A percentile compares a stretch with the other conserved stretches of the same genome.
Evolutionary conservation across 495 filamentous ascomycete species (phyloP).

Genomic region (Aspergillus coremiiformis): DNA sequence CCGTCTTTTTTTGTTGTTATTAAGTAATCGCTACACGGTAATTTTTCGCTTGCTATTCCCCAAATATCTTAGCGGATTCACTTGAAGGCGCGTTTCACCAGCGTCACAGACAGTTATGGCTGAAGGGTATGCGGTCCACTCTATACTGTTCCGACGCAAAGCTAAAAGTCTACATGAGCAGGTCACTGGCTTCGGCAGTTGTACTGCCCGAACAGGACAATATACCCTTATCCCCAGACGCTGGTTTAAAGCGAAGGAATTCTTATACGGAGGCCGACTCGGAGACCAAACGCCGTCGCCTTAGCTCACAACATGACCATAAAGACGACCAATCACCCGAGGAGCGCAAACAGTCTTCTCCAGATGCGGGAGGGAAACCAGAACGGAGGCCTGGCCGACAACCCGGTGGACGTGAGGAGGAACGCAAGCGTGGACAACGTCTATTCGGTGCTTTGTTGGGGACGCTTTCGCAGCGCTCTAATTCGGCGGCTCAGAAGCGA

Average conservation of each 20-base stretch:
- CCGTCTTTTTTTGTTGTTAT: not conserved
- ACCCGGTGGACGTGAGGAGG: slow-evolving; percentile 48
- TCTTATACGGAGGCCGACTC: slow-evolving; percentile 46
- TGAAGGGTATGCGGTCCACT: slow-evolving; percentile 22
- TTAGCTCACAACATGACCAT: slow-evolving; percentile 26
- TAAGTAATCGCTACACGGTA: not conserved
- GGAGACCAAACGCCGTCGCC: slow-evolving; percentile 49
- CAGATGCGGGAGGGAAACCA: slow-evolving; percentile 24
- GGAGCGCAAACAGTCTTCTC: slow-evolving; percentile 9
- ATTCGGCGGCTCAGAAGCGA: slow-evolving; percentile 60
- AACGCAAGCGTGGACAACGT: slow-evolving; percentile 79
- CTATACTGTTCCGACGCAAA: not conserved
- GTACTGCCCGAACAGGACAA: slow-evolving; percentile 48
- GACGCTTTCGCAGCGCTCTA: slow-evolving; percentile 75
- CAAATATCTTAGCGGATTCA: not conserved
- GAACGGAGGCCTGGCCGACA: slow-evolving; percentile 42
- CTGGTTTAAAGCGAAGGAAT: slow-evolving; percentile 47
- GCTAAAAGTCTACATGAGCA: slow-evolving; percentile 3
- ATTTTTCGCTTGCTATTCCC: not conserved
- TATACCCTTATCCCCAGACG: slow-evolving; percentile 21
- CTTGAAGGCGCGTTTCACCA: not conserved
- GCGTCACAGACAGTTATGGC: slow-evolving; percentile 17
- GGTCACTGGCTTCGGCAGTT: slow-evolving; percentile 58
- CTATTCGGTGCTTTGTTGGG: slow-evolving; percentile 85
- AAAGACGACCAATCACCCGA: slow-evolving; percentile 3